A percentile compares a stretch with the other conserved stretches of the same genome.
These are phyloP conservation scores for Boletus tomentosulus DNA, from an alignment of 768 basidiomycete species.

Conservation along the genomic window DNA sequence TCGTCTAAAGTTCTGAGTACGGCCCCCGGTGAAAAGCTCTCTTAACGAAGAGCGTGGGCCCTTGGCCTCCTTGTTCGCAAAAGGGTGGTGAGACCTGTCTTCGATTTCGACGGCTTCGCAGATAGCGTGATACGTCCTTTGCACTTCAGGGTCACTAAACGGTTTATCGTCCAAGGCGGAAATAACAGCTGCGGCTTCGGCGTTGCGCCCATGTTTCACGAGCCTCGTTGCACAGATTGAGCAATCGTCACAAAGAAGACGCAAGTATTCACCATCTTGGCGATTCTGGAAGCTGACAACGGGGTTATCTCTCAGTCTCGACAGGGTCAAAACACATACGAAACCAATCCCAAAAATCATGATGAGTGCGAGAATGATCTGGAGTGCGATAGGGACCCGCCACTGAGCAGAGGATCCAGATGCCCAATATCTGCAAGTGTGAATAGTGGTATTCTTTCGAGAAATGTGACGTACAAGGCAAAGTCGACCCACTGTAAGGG, in stretches of 20 bases:
- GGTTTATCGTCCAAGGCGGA: conserved; percentile 56
- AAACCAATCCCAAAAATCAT: conserved; percentile 46
- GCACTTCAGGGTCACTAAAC: conserved; percentile 42
- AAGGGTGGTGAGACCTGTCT: conserved; percentile 9
- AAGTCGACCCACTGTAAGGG: conserved; percentile 56
- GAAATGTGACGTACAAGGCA: conserved; percentile 40
- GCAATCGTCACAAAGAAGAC: background rate
- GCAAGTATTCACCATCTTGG: conserved; percentile 44
- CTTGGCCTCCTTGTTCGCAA: background rate
- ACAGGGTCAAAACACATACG: conserved; percentile 32
- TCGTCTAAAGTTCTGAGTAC: conserved; percentile 57
- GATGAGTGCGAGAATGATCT: conserved; percentile 51
- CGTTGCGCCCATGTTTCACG: conserved; percentile 48
- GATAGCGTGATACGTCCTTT: conserved; percentile 51
- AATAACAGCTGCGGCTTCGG: conserved; percentile 57
- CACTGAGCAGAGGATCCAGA: conserved; percentile 51
- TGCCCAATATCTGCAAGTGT: conserved; percentile 44
- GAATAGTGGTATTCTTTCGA: background rate
- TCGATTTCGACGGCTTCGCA: conserved; percentile 50
- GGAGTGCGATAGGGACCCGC: conserved; percentile 59
- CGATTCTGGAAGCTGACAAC: conserved; percentile 50
- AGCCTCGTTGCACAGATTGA: conserved; percentile 37
- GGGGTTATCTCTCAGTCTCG: background rate
- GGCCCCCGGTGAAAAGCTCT: conserved; percentile 55
- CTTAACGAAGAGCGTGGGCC: conserved; percentile 31